A percentile compares a stretch with the other conserved stretches of the same genome.
Conservation (phyloP, 2,329 filamentous ascomycete species). For the Metarhizium rileyi region DNA sequence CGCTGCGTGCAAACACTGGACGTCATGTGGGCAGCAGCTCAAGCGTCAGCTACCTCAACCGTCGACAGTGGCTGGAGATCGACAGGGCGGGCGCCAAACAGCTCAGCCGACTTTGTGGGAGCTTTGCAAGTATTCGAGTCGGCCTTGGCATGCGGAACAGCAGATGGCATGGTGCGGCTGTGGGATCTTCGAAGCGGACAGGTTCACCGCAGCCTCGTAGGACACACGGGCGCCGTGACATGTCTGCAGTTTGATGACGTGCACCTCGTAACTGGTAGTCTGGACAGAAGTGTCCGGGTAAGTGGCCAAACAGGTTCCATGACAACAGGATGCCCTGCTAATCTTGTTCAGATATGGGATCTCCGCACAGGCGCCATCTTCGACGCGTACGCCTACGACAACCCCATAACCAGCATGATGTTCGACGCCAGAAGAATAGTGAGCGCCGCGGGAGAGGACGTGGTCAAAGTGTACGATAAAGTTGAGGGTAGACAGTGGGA, state of each 20-base stretch:
- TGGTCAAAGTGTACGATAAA: slow-evolving; percentile 98
- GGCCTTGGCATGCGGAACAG: slow-evolving; percentile 89
- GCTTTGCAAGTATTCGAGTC: slow-evolving; percentile 94
- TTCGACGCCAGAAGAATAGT: slow-evolving; percentile 89
- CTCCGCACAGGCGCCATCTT: slow-evolving; percentile 90
- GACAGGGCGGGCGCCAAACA: slow-evolving; percentile 49
- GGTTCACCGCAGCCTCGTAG: slow-evolving; percentile 91
- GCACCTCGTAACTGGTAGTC: slow-evolving; percentile 84
- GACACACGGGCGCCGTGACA: slow-evolving; percentile 90
- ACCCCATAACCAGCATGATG: slow-evolving; percentile 91
- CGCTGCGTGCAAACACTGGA: slow-evolving; percentile 95
- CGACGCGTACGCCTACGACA: slow-evolving; percentile 92
- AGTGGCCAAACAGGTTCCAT: slow-evolving; percentile 27
- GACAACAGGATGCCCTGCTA: background rate
- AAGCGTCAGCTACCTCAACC: slow-evolving; percentile 63
- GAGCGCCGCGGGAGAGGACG: slow-evolving; percentile 79
- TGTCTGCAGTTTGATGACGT: slow-evolving; percentile 94
- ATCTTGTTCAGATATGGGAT: slow-evolving; percentile 79
- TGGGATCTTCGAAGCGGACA: slow-evolving; percentile 97
- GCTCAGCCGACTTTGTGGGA: slow-evolving; percentile 83
- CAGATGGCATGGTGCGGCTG: slow-evolving; percentile 90
- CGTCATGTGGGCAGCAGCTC: slow-evolving; percentile 94
- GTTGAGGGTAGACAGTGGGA: slow-evolving; percentile 94
- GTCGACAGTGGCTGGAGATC: slow-evolving; percentile 63
- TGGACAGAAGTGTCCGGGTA: slow-evolving; percentile 89